Base-by-base conservation (phyloP, 768 basidiomycete genomes). In the Russula ochroleuca region DNA sequence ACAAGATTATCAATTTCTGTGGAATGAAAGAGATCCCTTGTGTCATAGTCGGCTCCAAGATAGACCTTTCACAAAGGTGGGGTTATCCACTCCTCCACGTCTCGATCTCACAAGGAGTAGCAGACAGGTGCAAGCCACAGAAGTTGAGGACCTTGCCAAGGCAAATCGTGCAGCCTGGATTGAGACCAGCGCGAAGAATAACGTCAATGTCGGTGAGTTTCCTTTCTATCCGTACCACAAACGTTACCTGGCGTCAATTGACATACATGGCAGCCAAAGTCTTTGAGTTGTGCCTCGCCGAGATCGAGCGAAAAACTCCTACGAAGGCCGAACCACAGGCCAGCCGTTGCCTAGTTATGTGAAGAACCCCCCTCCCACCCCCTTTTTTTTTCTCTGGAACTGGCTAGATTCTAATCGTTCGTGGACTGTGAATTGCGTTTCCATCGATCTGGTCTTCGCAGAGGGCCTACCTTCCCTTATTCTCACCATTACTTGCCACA, bases 41-140 rank as follows among this genome's bases (percentile, higher is more conserved):
- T 74, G 93, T 98, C 49, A 86, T 98, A 67, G 95, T 96, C 54
- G 95, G 94, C 40, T 88, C 95, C 66, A 98, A 98, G 80, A 80
- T 81, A 50, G 96, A 98, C 79, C 77, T 98, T 67, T 77, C 81
- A 51, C 79, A 80, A 67, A 85, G 85, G 94, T 93, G 70, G 62
- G 84, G 79, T 51, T 62, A 47, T 53, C n/a, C 38, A 57, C 41
- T 41, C 47, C 38, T 31, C 43, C 41, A 21, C 54, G n/a, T 41
- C 57, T 38, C 52, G 49, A n/a, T 45, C 59, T 64, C 31, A 64
- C 61, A 64, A 40, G 33, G 64, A 67, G 67, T 59, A 83, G 78
- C 68, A 88, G 92, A 72, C 89, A 91, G 77, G 91, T 95, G 8
- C 80, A 83, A 59, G 74, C 82, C 1, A 74, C 79, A n/a, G 90